Evolutionary conservation across 2,329 filamentous ascomycete species (phyloP), one percentile per base, ranked within the genome.

Genomic region (Parafenestella ontariensis): DNA sequence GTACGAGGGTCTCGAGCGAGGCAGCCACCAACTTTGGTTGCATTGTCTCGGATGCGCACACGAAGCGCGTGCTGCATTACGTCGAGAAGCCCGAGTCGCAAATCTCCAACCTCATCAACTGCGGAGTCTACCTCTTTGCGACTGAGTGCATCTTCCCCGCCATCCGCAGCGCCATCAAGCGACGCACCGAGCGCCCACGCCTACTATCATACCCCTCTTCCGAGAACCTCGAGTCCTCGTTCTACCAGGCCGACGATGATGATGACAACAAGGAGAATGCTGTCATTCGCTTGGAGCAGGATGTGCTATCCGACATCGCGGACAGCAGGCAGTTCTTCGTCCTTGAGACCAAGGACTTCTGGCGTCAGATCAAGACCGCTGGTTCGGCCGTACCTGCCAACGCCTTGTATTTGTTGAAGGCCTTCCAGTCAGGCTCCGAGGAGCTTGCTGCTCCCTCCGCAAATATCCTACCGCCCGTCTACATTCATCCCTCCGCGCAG

Each of bases 351-450:
- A 96, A 96, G 81, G 95, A 98, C 77, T 99, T 99, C 79, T 99
- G 95, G 95, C 92, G 95, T 68, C 95, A 99, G 83, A 98, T 99
- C 85, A 99, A 99, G 86, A 97, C 95, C 1, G 95, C 95, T 56
- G 95, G 95, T 56, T 98, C 94, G 5, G 95, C 95, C 45, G 92
- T 99, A 24, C 95, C 95, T 15, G 95, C 95, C 60, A 98, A 98
- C 72, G 95, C 95, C 13, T 85, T 99, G 29, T 99, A 99, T 79
- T 87, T 99, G 49, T 92, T 96, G 76, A 92, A 97, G 81, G 94
- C 95, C 18, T 89, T 89, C 82, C 94, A 98, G 79, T 85, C 83
- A 40, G 87, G 87, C 64, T 92, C 91, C 34, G 83, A 87, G 48
- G 94, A 97, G 80, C 88, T 98, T 47, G 88, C 91, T 11, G 81